These are phyloP conservation scores for Solanum boliviense DNA, from an alignment of 257 asterid species.

Conservation along the genomic window DNA sequence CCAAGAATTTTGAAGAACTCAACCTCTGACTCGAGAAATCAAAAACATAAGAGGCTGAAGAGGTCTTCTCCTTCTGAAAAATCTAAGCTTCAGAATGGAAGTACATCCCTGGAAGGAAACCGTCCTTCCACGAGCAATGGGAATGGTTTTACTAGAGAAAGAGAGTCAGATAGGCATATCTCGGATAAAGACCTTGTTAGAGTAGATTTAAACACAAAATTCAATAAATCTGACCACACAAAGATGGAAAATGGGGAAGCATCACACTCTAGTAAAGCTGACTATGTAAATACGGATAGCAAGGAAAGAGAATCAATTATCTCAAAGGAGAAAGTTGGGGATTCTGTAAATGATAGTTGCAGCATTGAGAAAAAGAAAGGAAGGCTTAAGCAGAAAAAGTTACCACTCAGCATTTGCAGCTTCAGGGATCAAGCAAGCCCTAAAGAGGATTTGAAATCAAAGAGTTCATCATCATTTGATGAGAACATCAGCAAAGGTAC, in stretches of 20 bases:
- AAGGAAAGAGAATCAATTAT: conserved; percentile 18
- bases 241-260: conserved; percentile 27
- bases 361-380: conserved; percentile 46
- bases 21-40: conserved; percentile 25
- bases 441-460: conserved; percentile 38
- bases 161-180: conserved; percentile 18
- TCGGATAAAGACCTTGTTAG: conserved; percentile 23
- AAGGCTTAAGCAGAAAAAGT: conserved; percentile 59
- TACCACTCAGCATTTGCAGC: conserved; percentile 82
- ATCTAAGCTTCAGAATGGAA: conserved; percentile 11
- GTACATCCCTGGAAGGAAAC: conserved; percentile 17
- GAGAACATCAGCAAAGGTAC: conserved; percentile 10
- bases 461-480: conserved; percentile 10
- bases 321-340: conserved; percentile 17
- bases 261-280: conserved; percentile 13
- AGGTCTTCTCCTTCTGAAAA: conserved; percentile 14
- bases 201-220: conserved; percentile 40
- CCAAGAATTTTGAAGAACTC: conserved; percentile 54
- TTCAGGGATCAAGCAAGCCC: conserved; percentile 55
- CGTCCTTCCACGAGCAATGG: conserved; percentile 14
- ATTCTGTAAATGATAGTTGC: conserved; percentile 24
- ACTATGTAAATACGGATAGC: conserved; percentile 27
- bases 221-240: conserved; percentile 14
- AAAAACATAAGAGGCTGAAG: conserved; percentile 48
- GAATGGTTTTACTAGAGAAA: conserved; percentile 19